Conservation (phyloP, 495 filamentous ascomycete genomes). For the Xylaria palmicola region DNA sequence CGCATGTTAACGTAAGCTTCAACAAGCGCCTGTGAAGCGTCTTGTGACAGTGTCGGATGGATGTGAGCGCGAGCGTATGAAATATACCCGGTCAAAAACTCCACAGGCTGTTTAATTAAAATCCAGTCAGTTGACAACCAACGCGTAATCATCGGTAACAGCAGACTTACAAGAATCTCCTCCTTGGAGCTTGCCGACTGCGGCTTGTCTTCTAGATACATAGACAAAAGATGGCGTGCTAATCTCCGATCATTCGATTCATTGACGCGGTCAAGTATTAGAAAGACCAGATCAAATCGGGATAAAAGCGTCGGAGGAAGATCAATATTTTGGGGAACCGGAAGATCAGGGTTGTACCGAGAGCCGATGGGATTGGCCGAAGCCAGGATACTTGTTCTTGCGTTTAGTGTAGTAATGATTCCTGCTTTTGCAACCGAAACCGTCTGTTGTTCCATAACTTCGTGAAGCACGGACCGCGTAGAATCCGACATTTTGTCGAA, state of each 20-base stretch:
- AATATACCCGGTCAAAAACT: conserved; percentile 95
- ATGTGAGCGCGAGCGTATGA: conserved; percentile 89
- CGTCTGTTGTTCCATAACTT: conserved; percentile 99
- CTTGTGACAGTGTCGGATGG: conserved; percentile 74
- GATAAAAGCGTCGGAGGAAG: conserved; percentile 92
- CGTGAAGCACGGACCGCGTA: conserved; percentile 92
- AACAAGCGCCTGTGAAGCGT: conserved; percentile 77
- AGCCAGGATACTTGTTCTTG: conserved; percentile 87
- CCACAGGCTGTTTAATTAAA: conserved; percentile 65
- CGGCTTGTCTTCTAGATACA: conserved; percentile 95
- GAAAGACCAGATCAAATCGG: conserved; percentile 94
- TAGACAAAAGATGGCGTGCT: conserved; percentile 88
- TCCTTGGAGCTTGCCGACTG: conserved; percentile 67
- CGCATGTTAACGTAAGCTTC: conserved; percentile 94
- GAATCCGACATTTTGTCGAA: conserved; percentile 99
- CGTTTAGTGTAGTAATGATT: conserved; percentile 97
- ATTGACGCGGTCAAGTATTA: conserved; percentile 90
- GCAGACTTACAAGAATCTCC: conserved; percentile 73
- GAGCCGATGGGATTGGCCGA: conserved; percentile 97
- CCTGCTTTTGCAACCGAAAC: conserved; percentile 98
- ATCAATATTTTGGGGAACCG: conserved; percentile 97
- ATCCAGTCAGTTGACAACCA: conserved; percentile 23
- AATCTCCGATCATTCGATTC: conserved; percentile 83
- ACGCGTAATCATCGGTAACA: neutral
- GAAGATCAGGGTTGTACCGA: conserved; percentile 92